Evolutionary conservation across 345 rosid species (phyloP).

Genomic region (Ricinus communis): DNA sequence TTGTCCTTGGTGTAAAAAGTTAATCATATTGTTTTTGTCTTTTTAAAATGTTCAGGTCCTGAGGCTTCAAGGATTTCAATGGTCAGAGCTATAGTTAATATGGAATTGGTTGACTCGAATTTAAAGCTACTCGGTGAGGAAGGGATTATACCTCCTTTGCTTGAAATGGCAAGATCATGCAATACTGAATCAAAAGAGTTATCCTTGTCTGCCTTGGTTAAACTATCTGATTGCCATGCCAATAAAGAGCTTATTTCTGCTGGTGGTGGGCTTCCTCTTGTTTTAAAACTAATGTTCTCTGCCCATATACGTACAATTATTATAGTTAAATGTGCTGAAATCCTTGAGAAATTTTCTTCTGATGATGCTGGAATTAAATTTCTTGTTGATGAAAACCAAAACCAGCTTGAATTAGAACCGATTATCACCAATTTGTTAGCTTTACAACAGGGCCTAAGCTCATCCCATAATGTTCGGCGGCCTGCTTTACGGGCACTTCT

Average conservation of each 20-base stretch:
- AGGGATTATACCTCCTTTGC: slow-evolving; percentile 58
- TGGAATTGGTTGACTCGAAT: slow-evolving; percentile 56
- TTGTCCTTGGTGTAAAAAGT: slow-evolving; percentile 3
- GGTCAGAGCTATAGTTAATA: slow-evolving; percentile 45
- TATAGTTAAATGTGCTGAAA: slow-evolving; percentile 46
- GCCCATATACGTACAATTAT: slow-evolving; percentile 35
- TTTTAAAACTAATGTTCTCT: slow-evolving; percentile 41
- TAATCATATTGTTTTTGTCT: slow-evolving; percentile 11
- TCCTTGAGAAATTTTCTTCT: slow-evolving; percentile 46
- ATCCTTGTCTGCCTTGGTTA: slow-evolving; percentile 49
- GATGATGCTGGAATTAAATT: slow-evolving; percentile 49
- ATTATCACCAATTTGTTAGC: slow-evolving; percentile 46
- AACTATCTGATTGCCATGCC: slow-evolving; percentile 40
- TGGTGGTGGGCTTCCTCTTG: slow-evolving; percentile 51
- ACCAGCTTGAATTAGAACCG: slow-evolving; percentile 44
- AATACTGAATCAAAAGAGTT: slow-evolving; percentile 45
- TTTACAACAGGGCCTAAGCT: slow-evolving; percentile 35
- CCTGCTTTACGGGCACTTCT: slow-evolving; percentile 52
- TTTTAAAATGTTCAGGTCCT: slow-evolving; percentile 45
- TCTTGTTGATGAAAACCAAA: slow-evolving; percentile 49
- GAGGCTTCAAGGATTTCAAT: slow-evolving; percentile 45
- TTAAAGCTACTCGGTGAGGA: slow-evolving; percentile 50
- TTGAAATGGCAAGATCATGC: slow-evolving; percentile 46
- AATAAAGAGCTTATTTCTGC: slow-evolving; percentile 54
- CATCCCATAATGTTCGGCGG: slow-evolving; percentile 38